Evolutionary conservation across 1,284 basidiomycete genomes (phyloP), one percentile per base, ranked within the genome.

Genomic region (Boletellus deceptivus): DNA sequence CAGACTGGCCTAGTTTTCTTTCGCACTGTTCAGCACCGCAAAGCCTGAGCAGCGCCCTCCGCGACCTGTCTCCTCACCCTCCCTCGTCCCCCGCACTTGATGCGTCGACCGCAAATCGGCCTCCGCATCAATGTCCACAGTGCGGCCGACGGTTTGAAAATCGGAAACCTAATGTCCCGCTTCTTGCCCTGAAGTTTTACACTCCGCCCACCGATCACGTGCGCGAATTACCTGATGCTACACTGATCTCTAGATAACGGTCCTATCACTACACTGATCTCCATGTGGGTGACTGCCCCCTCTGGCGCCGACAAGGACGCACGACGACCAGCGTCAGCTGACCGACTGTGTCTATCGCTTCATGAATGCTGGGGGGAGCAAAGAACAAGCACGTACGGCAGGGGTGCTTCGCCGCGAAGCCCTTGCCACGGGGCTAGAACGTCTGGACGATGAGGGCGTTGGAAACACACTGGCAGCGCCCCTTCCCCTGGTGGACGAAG

Each of bases 341-440:
- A 43, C 44, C 33, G 53, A 49, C 42, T 51, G 58, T 54, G 49
- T 43, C 59, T 44, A 48, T 46, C 48, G 54, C 54, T 59, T 64
- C 59, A 68, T 65, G 65, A 57, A 68, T 65, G 46, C 65, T 49
- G 48, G 51, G 47, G 53, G 51, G 29, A 31, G 29, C 11, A 31
- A 8, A 54, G 56, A 29, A 52, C 44, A 42, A 46, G 39, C 16
- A 63, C 63, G 52, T 55, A 70, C 68, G 31, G 55, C 49, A 61
- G 61, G 57, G 42, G 55, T 57, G 35, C 57, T 48, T 52, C 58
- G 56, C 56, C 61, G 61, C 42, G 72, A 72, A 38, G 52, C 54
- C 48, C 67, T 66, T 53, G 75, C 68, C 48, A 69, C 64, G 5
- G 74, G 75, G 59, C 75, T 76, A 54, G 75, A 69, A 57, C 70